Evolutionary conservation across 257 asterid species (phyloP).

Genomic region (Forsythia suspensa): DNA sequence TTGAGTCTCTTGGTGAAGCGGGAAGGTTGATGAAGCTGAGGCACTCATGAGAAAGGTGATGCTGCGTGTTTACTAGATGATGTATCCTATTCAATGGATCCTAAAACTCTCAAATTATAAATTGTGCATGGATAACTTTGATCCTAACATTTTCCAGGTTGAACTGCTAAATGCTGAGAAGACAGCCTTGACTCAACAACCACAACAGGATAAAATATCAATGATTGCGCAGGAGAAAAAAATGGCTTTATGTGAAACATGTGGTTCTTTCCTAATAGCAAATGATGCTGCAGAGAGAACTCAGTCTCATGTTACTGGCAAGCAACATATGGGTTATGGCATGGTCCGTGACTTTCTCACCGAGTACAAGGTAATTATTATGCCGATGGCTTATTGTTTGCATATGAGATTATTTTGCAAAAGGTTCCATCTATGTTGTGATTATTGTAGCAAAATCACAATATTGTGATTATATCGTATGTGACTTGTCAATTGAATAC

Average conservation of each 20-base stretch:
- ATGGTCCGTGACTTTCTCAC: conserved; percentile 84
- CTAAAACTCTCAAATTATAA: conserved; percentile 5
- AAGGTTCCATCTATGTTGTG: not conserved
- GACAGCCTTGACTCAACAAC: conserved; percentile 69
- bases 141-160: conserved; percentile 46
- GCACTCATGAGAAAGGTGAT: conserved; percentile 98
- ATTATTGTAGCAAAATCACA: not conserved
- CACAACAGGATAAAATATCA: conserved; percentile 67
- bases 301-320: conserved; percentile 95
- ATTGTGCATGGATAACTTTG: not conserved
- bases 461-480: not conserved
- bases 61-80: not conserved
- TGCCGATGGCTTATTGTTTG: conserved; percentile 2
- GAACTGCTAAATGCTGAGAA: conserved; percentile 85
- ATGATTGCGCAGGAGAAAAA: conserved; percentile 93
- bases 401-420: not conserved
- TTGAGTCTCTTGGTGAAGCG: conserved; percentile 97
- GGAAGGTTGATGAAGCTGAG: conserved; percentile 99
- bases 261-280: conserved; percentile 96
- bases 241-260: conserved; percentile 94
- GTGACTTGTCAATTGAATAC: conserved; percentile 21
- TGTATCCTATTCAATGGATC: not conserved
- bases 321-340: conserved; percentile 95
- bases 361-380: conserved; percentile 50
- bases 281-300: conserved; percentile 98